Evolutionary conservation across 2,329 filamentous ascomycete genomes (phyloP), one percentile per base, ranked within the genome.

Genomic region (Fusarium sublunatum): DNA sequence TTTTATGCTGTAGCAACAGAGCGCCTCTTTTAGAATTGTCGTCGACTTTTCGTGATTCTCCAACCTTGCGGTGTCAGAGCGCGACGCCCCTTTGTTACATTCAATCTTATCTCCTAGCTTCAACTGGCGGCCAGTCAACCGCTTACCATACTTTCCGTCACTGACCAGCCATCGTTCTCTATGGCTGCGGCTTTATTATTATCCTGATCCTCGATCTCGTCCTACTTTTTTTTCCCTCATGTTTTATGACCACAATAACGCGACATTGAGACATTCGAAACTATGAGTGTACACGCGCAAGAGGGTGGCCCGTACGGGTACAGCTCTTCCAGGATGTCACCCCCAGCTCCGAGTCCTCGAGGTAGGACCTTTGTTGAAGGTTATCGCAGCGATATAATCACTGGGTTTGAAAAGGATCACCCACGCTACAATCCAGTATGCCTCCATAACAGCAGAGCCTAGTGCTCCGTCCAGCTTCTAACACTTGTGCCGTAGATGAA

Each of bases 391-490:
- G 84, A 87, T 57, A 80, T 83, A 51, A 70, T 84, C 49, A 82
- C 81, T 61, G 81, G 82, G 8, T 85, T 85, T 64, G 81, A 83
- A 67, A 79, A 78, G 58, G 82, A 86, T 42, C 82, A 77, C 59
- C 79, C 84, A 38, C 81, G 80, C 55, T 86, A 82, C 67, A 88
- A 88, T 74, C 82, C 85, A 53, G 87, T 90, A 80, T 72, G 83
- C 72, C 22, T 10, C 12, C 29, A 13, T 24, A 10, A 15, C 13
- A 2, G 35, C 32, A 35, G 26, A 42, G 52, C 47, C 9, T 24
- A 35, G 5, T 22, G 26, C 15, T 42, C 19, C 34, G 39, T 25
- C 26, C 39, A 46, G 24, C 26, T 36, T 53, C 58, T 70, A 39
- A 70, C 55, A 44, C n/a, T 44, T n/a, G 22, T 13, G 6, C 25